Percentiles rank a stretch among this genome's conserved stretches.
Conservation (phyloP, 2,329 filamentous ascomycete species). For the Ascochyta viciae-villosae region DNA sequence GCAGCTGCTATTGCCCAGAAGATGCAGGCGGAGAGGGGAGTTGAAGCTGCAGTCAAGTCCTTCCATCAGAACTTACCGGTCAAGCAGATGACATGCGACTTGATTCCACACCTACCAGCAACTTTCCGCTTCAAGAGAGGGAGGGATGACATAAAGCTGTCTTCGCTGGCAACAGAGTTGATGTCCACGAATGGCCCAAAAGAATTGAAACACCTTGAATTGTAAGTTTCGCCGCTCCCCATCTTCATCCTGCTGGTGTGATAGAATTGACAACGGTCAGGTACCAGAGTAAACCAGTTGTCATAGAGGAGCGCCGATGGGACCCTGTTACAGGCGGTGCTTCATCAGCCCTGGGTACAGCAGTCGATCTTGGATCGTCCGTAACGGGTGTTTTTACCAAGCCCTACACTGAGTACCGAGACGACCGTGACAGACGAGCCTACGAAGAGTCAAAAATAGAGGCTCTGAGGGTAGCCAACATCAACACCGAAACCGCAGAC, state of each 20-base stretch:
- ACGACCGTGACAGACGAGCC: conserved; percentile 13
- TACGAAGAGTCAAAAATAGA: conserved; percentile 3
- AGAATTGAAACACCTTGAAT: too few relatives aligned
- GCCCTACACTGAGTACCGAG: conserved; percentile 20
- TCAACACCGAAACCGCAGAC: too few relatives aligned
- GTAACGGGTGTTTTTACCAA: conserved; percentile 61
- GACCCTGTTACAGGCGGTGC: conserved; percentile 72
- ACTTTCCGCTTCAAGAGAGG: too few relatives aligned
- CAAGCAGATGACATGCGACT: too few relatives aligned
- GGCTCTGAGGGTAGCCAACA: too few relatives aligned
- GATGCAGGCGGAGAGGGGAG: conserved; percentile 54
- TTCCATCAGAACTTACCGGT: conserved; percentile 49
- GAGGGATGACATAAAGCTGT: too few relatives aligned
- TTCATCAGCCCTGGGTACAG: conserved; percentile 62
- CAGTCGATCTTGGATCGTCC: conserved; percentile 64
- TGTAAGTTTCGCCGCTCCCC: too few relatives aligned
- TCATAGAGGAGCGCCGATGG: conserved; percentile 50
- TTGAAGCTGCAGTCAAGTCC: conserved; percentile 51
- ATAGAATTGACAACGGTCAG: conserved; percentile 10
- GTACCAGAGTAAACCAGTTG: conserved; percentile 27
- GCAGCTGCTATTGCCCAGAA: conserved; percentile 51
- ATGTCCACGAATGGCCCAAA: too few relatives aligned
- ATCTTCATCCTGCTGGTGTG: too few relatives aligned
- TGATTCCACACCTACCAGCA: too few relatives aligned
- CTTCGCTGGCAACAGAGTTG: too few relatives aligned